A percentile compares a stretch with the other conserved stretches of the same genome.
phyloP scores from a whole-genome alignment of 352 stramenopile species.

The Phytophthora foliorum region DNA sequence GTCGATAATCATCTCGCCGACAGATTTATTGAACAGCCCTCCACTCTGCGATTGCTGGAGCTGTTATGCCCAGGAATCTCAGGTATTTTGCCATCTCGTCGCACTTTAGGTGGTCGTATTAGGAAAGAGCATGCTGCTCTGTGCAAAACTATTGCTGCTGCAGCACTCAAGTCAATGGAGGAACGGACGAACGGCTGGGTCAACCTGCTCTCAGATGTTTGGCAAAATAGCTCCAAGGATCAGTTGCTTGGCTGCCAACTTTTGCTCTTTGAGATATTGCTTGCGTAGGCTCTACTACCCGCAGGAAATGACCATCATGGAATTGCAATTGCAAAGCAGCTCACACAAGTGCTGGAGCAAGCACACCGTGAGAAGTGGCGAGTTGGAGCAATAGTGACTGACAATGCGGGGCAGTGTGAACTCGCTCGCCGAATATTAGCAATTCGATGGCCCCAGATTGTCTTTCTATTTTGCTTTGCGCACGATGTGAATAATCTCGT shows the following conservation, averaged over 20 bases:
- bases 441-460: background rate
- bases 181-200: background rate
- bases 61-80: background rate
- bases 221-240: constrained; percentile 9
- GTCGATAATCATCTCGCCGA: background rate
- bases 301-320: constrained; percentile 6
- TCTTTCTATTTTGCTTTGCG: constrained; percentile 12
- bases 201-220: constrained; percentile 12
- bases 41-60: background rate
- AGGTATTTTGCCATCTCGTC: background rate
- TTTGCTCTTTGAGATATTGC: background rate
- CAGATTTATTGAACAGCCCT: background rate
- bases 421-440: background rate
- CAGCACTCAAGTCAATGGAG: background rate
- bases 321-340: constrained; percentile 9
- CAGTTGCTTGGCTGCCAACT: constrained; percentile 16
- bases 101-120: background rate
- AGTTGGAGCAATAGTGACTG: constrained; percentile 8
- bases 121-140: background rate
- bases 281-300: background rate
- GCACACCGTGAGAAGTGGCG: constrained; percentile 1
- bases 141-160: background rate
- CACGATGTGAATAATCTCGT: constrained; percentile 12
- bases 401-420: constrained; percentile 1
- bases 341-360: background rate